These are phyloP conservation scores for Odontarrhena argentea DNA, from an alignment of 345 rosid genomes.

Conservation along the genomic window DNA sequence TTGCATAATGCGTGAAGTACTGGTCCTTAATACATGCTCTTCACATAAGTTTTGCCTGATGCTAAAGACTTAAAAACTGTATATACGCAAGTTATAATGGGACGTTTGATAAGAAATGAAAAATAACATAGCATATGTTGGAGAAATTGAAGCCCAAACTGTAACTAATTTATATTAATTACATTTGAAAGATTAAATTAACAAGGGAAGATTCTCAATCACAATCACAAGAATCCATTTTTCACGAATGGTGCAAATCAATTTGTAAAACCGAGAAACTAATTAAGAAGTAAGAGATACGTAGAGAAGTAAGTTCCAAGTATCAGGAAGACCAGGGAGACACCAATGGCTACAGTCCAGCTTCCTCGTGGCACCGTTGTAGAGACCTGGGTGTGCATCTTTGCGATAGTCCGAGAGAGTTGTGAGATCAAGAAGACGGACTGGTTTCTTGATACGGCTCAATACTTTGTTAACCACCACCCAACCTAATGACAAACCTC, in stretches of 20 bases:
- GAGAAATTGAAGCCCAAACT: not conserved
- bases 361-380: constrained; percentile 44
- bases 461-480: constrained; percentile 70
- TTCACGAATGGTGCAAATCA: constrained; percentile 23
- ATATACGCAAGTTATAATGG: constrained; percentile 19
- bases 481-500: constrained; percentile 70
- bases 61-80: constrained; percentile 25
- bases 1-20: constrained; percentile 36
- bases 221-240: constrained; percentile 20
- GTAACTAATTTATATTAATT: constrained; percentile 23
- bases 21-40: constrained; percentile 34
- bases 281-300: constrained; percentile 53
- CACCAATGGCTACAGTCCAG: constrained; percentile 95
- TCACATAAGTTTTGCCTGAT: constrained; percentile 40
- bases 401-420: constrained; percentile 60
- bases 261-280: constrained; percentile 19
- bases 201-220: constrained; percentile 21
- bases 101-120: not conserved
- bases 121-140: not conserved
- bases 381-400: constrained; percentile 76
- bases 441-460: constrained; percentile 71
- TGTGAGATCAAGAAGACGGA: constrained; percentile 71
- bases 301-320: constrained; percentile 79
- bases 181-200: constrained; percentile 14
- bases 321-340: constrained; percentile 91